Evolutionary conservation across 2,329 filamentous ascomycete genomes (phyloP).

Genomic region (Trichoderma harzianum): DNA sequence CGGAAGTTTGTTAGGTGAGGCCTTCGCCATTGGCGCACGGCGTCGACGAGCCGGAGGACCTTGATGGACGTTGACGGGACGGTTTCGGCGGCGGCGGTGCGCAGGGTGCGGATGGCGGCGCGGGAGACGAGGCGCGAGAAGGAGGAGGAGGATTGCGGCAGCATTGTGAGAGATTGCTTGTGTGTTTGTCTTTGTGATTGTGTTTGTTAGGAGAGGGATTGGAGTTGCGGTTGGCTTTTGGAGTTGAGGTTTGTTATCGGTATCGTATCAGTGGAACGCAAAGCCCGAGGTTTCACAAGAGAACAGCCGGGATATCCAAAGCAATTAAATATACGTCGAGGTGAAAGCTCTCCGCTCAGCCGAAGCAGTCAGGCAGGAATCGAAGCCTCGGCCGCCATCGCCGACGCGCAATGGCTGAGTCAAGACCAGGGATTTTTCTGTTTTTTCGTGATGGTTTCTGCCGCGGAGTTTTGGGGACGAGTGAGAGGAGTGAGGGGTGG

Average conservation of each 20-base stretch:
- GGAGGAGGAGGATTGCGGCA: constrained; percentile 3
- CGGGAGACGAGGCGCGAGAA: constrained; percentile 12
- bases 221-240: background rate
- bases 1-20: constrained; percentile 64
- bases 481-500: background rate
- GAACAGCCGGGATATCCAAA: background rate
- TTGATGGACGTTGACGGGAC: constrained; percentile 59
- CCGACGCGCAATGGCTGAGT: constrained; percentile 30
- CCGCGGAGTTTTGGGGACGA: constrained; percentile 46
- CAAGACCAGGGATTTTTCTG: background rate
- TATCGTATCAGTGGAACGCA: background rate
- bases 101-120: constrained; percentile 17
- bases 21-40: constrained; percentile 66
- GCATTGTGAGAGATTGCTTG: background rate
- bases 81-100: constrained; percentile 36
- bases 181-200: background rate
- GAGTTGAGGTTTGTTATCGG: background rate
- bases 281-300: background rate
- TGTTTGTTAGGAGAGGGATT: background rate
- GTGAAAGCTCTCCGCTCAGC: background rate
- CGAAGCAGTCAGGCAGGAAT: constrained; percentile 18
- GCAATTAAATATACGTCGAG: background rate
- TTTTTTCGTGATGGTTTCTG: constrained; percentile 46
- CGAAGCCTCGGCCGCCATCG: constrained; percentile 29
- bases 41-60: constrained; percentile 71